Percentiles rank a stretch among this genome's conserved stretches.
phyloP scores from a whole-genome alignment of 768 basidiomycete genomes.

The Auriculariales sp. region DNA sequence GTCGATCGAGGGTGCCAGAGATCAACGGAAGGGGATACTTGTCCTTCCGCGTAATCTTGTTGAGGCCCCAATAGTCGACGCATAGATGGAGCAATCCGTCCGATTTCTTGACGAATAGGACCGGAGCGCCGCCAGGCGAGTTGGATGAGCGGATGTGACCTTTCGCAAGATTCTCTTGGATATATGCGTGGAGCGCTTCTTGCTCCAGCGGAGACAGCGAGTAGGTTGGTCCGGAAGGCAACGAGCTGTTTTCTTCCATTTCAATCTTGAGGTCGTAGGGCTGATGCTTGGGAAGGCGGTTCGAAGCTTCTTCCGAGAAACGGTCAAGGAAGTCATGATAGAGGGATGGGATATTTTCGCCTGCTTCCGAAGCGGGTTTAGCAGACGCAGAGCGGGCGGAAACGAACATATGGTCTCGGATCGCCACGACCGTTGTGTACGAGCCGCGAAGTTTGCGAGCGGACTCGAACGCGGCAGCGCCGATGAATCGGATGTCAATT shows the following conservation, averaged over 20 bases:
- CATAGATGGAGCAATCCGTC: conserved; percentile 18
- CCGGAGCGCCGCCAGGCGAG: conserved; percentile 13
- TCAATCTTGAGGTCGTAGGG: conserved; percentile 23
- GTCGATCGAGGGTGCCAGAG: conserved; percentile 21
- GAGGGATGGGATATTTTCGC: background rate
- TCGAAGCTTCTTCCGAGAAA: conserved; percentile 1
- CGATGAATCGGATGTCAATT: background rate
- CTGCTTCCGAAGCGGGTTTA: background rate
- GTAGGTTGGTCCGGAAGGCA: conserved; percentile 19
- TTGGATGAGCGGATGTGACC: conserved; percentile 21
- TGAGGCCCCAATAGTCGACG: conserved; percentile 18
- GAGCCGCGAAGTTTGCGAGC: background rate
- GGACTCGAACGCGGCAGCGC: background rate
- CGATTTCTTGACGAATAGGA: conserved; percentile 19
- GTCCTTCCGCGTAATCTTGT: conserved; percentile 20
- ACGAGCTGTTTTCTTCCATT: conserved; percentile 15
- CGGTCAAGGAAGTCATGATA: conserved; percentile 3
- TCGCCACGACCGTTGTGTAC: background rate
- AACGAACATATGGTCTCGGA: background rate
- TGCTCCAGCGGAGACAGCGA: conserved; percentile 18
- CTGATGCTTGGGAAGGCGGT: conserved; percentile 19
- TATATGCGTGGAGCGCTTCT: conserved; percentile 18
- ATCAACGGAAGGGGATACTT: conserved; percentile 20
- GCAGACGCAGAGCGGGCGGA: background rate
- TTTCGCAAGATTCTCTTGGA: conserved; percentile 20